Evolutionary conservation across 805 yeast genomes (phyloP), one percentile per base, ranked within the genome.

Genomic region (Candida orba): DNA sequence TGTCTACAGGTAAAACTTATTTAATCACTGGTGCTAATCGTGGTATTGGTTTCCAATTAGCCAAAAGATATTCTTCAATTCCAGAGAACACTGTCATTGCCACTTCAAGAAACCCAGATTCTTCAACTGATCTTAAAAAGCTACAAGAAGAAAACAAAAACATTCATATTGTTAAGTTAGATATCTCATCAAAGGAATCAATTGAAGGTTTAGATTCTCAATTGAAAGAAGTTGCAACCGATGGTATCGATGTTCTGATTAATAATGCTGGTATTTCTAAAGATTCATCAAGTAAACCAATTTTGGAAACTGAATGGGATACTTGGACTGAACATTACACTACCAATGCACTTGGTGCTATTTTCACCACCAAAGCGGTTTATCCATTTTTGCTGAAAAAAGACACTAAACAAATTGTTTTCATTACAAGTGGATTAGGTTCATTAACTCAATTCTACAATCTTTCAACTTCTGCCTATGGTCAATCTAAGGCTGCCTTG

Each of bases 401-500:
- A 18, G 17, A 45, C 3, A 46, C 53, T 22, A 55, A 50, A 34
- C 52, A 58, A 36, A 43, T 56, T 9, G 25, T 53, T 15, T 58
- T 56, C 44, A 44, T 53, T 18, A 55, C 62, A 1, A 44, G 54
- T 24, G 12, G 29, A 9, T 56, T 49, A 13, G 65, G 54, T 9
- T 55, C 62, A 7, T 39, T 52, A 13, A 48, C 48, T 5, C 42
- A 39, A 8, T 43, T 37, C 27, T 6, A 49, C 10, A 50, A 52
- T 3, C 8, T 42, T 10, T 23, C 40, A 8, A 24, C 37, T 34
- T 27, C 49, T 4, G 41, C 49, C 2, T 64, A 65, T 41, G 67
- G 65, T 10, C 52, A 48, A 9, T 63, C 69, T 8, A 65, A 66
- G 44, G 62, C 64, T 9, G 66, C 65, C 2, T 37, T 67, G 42